Percentiles rank a stretch among this genome's conserved stretches.
phyloP scores from a whole-genome alignment of 1,284 basidiomycete genomes.

The Pterulicium gracile region DNA sequence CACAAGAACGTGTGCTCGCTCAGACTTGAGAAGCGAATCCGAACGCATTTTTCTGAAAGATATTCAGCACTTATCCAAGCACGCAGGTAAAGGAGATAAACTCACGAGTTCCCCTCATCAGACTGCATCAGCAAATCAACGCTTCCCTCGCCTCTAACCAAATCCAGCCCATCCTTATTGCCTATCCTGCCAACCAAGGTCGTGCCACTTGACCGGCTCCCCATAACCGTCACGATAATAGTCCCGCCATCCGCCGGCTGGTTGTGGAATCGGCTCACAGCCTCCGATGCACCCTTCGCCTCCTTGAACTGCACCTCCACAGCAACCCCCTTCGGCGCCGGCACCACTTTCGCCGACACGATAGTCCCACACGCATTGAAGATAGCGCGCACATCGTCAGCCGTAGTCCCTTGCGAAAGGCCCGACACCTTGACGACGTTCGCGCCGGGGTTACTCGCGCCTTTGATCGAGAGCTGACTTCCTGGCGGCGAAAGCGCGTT shows the following conservation, averaged over 20 bases:
- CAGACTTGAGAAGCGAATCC: conserved; percentile 59
- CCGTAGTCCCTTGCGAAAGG: conserved; percentile 67
- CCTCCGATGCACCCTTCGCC: conserved; percentile 48
- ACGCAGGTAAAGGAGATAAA: conserved; percentile 12
- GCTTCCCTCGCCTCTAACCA: conserved; percentile 52
- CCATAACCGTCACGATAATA: conserved; percentile 56
- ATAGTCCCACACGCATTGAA: conserved; percentile 75
- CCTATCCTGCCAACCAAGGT: conserved; percentile 43
- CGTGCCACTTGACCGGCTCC: conserved; percentile 36
- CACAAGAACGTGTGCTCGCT: conserved; percentile 58
- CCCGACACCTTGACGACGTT: conserved; percentile 73
- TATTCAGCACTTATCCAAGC: not conserved
- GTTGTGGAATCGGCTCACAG: conserved; percentile 67
- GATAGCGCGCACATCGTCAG: conserved; percentile 78
- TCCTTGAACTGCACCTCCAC: conserved; percentile 70
- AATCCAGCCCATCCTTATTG: conserved; percentile 41
- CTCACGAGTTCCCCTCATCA: conserved; percentile 46
- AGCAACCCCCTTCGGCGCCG: conserved; percentile 33
- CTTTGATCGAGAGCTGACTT: conserved; percentile 56
- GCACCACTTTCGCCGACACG: conserved; percentile 37
- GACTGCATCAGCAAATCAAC: conserved; percentile 57
- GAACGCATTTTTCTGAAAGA: conserved; percentile 74
- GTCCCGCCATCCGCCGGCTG: conserved; percentile 75
- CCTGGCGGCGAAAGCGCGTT: conserved; percentile 30
- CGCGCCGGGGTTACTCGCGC: conserved; percentile 44